Evolutionary conservation across 1,284 basidiomycete genomes (phyloP).

Genomic region (Cutaneotrichosporon dermatis): DNA sequence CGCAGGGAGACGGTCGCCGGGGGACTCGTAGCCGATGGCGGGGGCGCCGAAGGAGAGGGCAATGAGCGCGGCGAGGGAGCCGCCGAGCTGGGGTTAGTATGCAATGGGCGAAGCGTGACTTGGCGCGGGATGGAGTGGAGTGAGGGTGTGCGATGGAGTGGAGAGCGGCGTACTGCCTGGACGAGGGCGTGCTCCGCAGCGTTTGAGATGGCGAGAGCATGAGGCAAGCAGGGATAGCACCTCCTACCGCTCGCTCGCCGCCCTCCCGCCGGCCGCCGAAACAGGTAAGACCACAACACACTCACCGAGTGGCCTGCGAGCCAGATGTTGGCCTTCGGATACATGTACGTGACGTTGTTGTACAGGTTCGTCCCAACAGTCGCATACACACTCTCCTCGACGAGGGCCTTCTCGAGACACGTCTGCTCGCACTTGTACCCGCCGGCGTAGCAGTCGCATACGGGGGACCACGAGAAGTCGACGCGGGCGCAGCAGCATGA

Average conservation of each 20-base stretch:
- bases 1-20: constrained; percentile 84
- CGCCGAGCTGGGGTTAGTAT: constrained; percentile 63
- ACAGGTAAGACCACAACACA: background rate
- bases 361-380: constrained; percentile 76
- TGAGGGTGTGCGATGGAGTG: too few relatives aligned
- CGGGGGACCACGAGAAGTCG: constrained; percentile 90
- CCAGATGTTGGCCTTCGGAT: constrained; percentile 91
- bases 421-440: constrained; percentile 76
- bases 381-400: constrained; percentile 77
- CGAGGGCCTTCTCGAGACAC: constrained; percentile 74
- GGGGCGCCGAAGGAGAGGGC: constrained; percentile 90
- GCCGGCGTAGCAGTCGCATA: constrained; percentile 84
- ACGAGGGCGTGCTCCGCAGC: too few relatives aligned
- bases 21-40: constrained; percentile 83
- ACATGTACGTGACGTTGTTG: constrained; percentile 89
- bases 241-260: too few relatives aligned
- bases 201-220: too few relatives aligned
- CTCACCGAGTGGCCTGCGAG: constrained; percentile 73
- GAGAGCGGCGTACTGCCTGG: too few relatives aligned
- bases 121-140: too few relatives aligned
- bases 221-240: too few relatives aligned
- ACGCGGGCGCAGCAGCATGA: constrained; percentile 96
- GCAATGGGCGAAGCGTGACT: background rate
- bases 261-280: too few relatives aligned
- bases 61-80: constrained; percentile 76